These are phyloP conservation scores for Sonneratia alba DNA, from an alignment of 345 rosid species.

Conservation along the genomic window DNA sequence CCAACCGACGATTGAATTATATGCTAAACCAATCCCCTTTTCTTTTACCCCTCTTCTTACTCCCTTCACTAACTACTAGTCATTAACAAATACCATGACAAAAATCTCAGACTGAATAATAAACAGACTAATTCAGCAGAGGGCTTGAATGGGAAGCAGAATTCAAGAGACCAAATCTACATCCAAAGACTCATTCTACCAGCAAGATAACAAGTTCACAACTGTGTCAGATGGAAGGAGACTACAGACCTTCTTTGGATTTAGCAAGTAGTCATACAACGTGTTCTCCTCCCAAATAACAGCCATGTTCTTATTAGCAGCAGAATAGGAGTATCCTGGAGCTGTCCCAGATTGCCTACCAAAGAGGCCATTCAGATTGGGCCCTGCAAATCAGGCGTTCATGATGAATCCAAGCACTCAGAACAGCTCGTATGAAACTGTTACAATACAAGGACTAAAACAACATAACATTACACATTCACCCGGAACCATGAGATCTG, in stretches of 20 bases:
- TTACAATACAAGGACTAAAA: not conserved
- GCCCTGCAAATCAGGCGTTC: slow-evolving; percentile 37
- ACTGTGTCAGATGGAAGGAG: not conserved
- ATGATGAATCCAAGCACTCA: not conserved
- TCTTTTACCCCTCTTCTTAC: no score
- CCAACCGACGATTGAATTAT: not conserved
- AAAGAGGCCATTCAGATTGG: slow-evolving; percentile 78
- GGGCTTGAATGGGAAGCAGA: not conserved
- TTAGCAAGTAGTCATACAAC: slow-evolving; percentile 72
- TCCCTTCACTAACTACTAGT: no score
- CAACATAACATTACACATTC: not conserved
- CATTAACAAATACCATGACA: not conserved
- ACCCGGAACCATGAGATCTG: not conserved
- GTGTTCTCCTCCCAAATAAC: slow-evolving; percentile 82
- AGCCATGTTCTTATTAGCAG: slow-evolving; percentile 86
- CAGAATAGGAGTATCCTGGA: slow-evolving; percentile 80
- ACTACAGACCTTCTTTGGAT: slow-evolving; percentile 65
- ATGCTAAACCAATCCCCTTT: not conserved
- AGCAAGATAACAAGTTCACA: not conserved
- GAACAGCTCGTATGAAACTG: not conserved
- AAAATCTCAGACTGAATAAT: not conserved
- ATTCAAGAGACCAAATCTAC: not conserved
- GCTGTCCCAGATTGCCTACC: slow-evolving; percentile 88
- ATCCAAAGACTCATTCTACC: not conserved
- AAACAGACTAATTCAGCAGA: not conserved